phyloP scores from a whole-genome alignment of 139 green algal species.

The Chlorella vulgaris region DNA sequence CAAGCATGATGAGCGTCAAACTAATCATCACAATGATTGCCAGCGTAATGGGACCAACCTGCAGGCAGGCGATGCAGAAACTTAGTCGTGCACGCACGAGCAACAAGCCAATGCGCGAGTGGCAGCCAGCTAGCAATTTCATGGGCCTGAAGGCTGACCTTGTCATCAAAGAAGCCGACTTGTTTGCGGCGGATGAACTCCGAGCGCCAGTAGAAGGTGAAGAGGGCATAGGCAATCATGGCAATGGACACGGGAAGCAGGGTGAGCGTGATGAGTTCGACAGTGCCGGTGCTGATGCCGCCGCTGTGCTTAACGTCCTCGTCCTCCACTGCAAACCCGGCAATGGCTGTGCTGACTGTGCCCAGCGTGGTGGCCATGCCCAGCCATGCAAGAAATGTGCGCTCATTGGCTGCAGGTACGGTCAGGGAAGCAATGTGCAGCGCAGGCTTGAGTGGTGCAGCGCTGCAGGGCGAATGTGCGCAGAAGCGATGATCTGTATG shows the following conservation, averaged over 20 bases:
- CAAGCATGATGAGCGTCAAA: constrained; percentile 70
- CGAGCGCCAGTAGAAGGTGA: constrained; percentile 79
- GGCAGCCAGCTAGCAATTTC: not conserved
- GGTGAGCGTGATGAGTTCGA: constrained; percentile 75
- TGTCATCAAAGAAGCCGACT: constrained; percentile 86
- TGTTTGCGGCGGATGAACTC: constrained; percentile 81
- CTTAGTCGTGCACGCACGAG: not conserved
- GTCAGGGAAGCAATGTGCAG: not conserved
- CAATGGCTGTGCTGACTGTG: constrained; percentile 78
- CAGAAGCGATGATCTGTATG: too few species aligned
- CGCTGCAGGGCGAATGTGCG: too few species aligned
- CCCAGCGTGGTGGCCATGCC: constrained; percentile 88
- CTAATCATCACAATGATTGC: constrained; percentile 67
- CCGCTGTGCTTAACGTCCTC: constrained; percentile 17
- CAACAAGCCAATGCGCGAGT: not conserved
- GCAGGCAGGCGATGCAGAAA: not conserved
- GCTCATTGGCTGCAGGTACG: constrained; percentile 81
- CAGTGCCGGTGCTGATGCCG: constrained; percentile 65
- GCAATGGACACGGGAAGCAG: constrained; percentile 81
- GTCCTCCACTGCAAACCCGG: constrained; percentile 63
- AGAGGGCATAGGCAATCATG: constrained; percentile 86
- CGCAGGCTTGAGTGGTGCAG: too few species aligned
- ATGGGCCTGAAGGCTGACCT: not conserved
- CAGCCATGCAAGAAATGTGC: constrained; percentile 88
- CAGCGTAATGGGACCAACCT: constrained; percentile 71